Percentiles rank a stretch among this genome's conserved stretches.
Evolutionary conservation across 2,329 filamentous ascomycete genomes (phyloP).

Genomic region (Cladophialophora carrionii): DNA sequence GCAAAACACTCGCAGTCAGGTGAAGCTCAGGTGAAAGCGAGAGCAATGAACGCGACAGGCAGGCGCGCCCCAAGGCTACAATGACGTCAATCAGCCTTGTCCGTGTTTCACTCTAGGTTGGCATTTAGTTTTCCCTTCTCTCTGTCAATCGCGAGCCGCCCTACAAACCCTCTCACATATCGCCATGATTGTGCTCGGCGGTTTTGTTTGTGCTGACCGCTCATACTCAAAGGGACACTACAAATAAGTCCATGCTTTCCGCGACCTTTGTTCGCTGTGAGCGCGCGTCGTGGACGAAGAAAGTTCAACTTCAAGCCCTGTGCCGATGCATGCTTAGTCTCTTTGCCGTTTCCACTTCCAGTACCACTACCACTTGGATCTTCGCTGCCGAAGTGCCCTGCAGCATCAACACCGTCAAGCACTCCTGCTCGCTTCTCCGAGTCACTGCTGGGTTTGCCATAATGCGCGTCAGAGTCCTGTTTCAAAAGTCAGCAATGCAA

Average conservation of each 20-base stretch:
- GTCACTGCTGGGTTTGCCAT: constrained; percentile 19
- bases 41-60: not conserved
- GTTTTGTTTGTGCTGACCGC: not conserved
- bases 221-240: not conserved
- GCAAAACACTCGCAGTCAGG: not conserved
- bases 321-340: constrained; percentile 27
- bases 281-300: not conserved
- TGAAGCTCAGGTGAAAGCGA: constrained; percentile 5
- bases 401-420: constrained; percentile 27
- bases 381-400: constrained; percentile 24
- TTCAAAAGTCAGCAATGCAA: constrained; percentile 2
- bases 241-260: not conserved
- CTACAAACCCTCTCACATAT: not conserved
- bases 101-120: not conserved
- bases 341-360: constrained; percentile 19
- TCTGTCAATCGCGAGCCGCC: not conserved
- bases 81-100: constrained; percentile 2
- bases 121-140: not conserved
- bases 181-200: not conserved
- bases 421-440: constrained; percentile 20
- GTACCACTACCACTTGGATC: constrained; percentile 15
- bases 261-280: not conserved
- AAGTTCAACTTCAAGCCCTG: not conserved
- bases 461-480: constrained; percentile 19
- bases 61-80: not conserved